phyloP scores from a whole-genome alignment of 2,329 filamentous ascomycete genomes.

The Trichoderma aggressivum region DNA sequence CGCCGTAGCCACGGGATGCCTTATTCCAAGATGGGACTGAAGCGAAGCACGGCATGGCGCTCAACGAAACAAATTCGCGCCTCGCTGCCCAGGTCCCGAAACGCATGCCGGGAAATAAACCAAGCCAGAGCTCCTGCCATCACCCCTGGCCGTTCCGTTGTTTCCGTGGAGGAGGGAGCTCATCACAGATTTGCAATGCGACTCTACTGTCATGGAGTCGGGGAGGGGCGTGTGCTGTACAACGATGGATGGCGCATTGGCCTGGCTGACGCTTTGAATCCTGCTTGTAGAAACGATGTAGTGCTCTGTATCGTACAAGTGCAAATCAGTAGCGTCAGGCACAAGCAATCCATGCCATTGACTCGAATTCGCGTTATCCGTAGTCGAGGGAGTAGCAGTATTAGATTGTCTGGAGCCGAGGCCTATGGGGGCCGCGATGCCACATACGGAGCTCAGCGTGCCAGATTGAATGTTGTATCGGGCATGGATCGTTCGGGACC shows the following conservation, averaged over 20 bases:
- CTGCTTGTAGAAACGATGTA: background rate
- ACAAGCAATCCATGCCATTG: background rate
- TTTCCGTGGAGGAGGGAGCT: background rate
- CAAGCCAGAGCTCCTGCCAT: background rate
- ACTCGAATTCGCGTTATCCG: too few relatives aligned
- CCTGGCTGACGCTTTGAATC: background rate
- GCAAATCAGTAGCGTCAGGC: background rate
- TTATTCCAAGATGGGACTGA: background rate
- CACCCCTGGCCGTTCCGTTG: background rate
- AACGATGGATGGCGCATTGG: background rate
- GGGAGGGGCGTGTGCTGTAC: background rate
- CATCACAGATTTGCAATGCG: background rate
- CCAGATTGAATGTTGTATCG: constrained; percentile 4
- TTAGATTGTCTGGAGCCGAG: background rate
- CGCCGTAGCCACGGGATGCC: background rate
- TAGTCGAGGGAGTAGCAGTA: background rate
- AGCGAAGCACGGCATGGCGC: background rate
- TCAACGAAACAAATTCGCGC: background rate
- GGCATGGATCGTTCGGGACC: background rate
- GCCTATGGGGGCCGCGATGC: background rate
- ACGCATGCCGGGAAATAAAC: background rate
- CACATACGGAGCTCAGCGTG: background rate
- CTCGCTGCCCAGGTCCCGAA: background rate
- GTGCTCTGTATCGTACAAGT: background rate
- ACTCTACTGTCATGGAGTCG: background rate